A percentile compares a stretch with the other conserved stretches of the same genome.
These are phyloP conservation scores for Alopecurus myosuroides DNA, from an alignment of 176 grass and related monocot genomes.

Conservation along the genomic window DNA sequence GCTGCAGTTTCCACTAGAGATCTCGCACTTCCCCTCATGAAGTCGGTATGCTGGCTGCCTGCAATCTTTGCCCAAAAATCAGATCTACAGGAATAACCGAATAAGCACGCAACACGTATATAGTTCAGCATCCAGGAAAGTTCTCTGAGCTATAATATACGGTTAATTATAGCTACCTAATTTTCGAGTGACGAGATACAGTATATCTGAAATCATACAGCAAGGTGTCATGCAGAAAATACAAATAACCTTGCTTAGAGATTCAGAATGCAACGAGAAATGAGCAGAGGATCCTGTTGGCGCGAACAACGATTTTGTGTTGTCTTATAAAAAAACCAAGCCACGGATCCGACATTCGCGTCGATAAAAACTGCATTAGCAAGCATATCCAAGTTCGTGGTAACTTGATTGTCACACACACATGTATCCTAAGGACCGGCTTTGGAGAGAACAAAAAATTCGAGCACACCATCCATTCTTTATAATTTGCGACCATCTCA, in stretches of 20 bases:
- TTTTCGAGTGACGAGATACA: not conserved
- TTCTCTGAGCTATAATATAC: not conserved
- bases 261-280: not conserved
- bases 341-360: not conserved
- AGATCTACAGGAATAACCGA: not conserved
- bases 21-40: conserved; percentile 20
- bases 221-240: not conserved
- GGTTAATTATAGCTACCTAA: not conserved
- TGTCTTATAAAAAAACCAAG: not conserved
- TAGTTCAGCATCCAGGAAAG: not conserved
- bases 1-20: conserved; percentile 44
- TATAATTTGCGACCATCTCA: not conserved
- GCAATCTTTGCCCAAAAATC: not conserved
- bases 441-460: not conserved
- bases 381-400: not conserved
- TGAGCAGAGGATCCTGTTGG: not conserved
- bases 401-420: not conserved
- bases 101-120: not conserved
- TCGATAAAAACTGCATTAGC: not conserved
- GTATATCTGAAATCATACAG: not conserved
- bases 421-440: not conserved
- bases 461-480: not conserved
- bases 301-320: not conserved
- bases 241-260: not conserved
- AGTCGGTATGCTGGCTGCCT: not conserved